Evolutionary conservation across 331 rosid species (phyloP).

Genomic region (Rosa hybrid): DNA sequence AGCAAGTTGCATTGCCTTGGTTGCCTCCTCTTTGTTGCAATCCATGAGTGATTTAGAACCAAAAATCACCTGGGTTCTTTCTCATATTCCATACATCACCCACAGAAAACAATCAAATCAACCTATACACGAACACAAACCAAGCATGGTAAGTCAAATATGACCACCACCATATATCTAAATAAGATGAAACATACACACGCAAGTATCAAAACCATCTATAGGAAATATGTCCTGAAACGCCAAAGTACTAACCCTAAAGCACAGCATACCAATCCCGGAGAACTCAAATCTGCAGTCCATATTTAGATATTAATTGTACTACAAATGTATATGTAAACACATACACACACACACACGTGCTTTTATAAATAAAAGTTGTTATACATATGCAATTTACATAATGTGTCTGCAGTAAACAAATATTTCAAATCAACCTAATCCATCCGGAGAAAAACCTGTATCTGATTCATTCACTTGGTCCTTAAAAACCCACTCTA

Average conservation of each 20-base stretch:
- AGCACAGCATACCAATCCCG: not conserved
- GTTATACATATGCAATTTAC: too few species aligned
- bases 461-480: not conserved
- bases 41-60: conserved; percentile 61
- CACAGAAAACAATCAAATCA: not conserved
- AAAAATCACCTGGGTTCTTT: conserved; percentile 18
- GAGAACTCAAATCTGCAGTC: conserved; percentile 19
- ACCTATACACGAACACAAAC: conserved; percentile 22
- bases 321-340: not conserved
- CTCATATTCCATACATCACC: not conserved
- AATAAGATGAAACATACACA: not conserved
- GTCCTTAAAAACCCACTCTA: not conserved
- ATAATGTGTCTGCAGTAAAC: not conserved
- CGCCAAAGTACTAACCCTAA: not conserved
- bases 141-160: conserved; percentile 22
- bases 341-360: not conserved
- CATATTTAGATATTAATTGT: not conserved
- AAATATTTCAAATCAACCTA: not conserved
- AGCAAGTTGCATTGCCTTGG: conserved; percentile 68
- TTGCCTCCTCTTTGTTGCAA: conserved; percentile 91
- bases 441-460: not conserved
- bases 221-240: not conserved
- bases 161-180: conserved; percentile 20
- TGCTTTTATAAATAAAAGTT: not conserved
- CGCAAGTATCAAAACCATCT: not conserved